Evolutionary conservation across 164 flowering plant genomes (phyloP).

Genomic region (Tinospora cordifolia): DNA sequence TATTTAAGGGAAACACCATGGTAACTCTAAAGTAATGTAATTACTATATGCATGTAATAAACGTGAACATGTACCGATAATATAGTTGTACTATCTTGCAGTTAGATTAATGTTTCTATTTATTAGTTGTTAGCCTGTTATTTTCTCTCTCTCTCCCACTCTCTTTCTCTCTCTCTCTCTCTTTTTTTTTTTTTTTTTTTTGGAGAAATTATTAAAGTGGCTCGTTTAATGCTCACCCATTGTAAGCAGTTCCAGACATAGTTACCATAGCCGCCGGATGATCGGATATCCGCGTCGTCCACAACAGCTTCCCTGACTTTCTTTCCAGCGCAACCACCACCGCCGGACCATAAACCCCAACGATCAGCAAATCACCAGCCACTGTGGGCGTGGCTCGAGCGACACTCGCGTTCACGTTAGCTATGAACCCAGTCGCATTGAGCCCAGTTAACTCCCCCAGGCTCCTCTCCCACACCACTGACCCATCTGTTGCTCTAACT

Average conservation of each 20-base stretch:
- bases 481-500: conserved; percentile 29
- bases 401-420: conserved; percentile 22
- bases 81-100: too few relatives aligned
- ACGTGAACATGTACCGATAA: too few relatives aligned
- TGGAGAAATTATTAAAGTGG: too few relatives aligned
- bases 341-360: conserved; percentile 46
- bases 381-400: conserved; percentile 39
- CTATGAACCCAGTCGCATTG: conserved; percentile 13
- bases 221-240: conserved; percentile 19
- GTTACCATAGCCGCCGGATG: conserved; percentile 22
- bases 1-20: too few relatives aligned
- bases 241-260: conserved; percentile 31
- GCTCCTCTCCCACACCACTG: conserved; percentile 34
- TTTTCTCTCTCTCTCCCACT: too few relatives aligned
- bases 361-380: conserved; percentile 29
- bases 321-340: conserved; percentile 34
- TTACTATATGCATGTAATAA: too few relatives aligned
- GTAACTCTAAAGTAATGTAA: too few relatives aligned
- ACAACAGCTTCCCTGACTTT: conserved; percentile 27
- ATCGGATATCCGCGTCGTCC: conserved; percentile 24
- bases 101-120: too few relatives aligned
- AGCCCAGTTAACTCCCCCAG: conserved; percentile 31
- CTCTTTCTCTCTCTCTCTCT: too few relatives aligned
- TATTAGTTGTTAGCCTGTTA: too few relatives aligned
- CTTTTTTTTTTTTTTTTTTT: too few relatives aligned